Percentiles rank a stretch among this genome's conserved stretches.
Conservation (phyloP, 257 asterid species). For the Knoxia roxburghii region DNA sequence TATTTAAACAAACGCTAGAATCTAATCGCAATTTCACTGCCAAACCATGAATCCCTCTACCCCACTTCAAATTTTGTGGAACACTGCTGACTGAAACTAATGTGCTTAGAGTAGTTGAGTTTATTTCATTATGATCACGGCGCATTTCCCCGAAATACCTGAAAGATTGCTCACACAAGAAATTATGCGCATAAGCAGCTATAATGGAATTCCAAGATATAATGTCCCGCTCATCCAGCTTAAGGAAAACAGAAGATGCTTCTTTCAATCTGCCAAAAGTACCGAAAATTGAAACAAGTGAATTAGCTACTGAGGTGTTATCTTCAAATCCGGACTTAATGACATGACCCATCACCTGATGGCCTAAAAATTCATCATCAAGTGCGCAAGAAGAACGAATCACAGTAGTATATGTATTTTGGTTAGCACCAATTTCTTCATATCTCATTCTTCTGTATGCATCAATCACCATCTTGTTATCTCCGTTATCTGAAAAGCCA, state of each 20-base stretch:
- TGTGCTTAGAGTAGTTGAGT: slow-evolving; percentile 62
- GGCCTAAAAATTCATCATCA: slow-evolving; percentile 61
- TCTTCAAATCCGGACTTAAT: slow-evolving; percentile 56
- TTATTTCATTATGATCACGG: slow-evolving; percentile 45
- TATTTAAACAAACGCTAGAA: slow-evolving; percentile 47
- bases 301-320: slow-evolving; percentile 64
- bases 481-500: slow-evolving; percentile 47
- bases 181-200: slow-evolving; percentile 53
- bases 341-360: slow-evolving; percentile 71
- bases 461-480: slow-evolving; percentile 35
- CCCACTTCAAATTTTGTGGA: slow-evolving; percentile 48
- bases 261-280: slow-evolving; percentile 40
- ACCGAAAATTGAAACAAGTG: slow-evolving; percentile 65
- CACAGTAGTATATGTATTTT: slow-evolving; percentile 64
- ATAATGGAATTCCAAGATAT: slow-evolving; percentile 88
- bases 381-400: slow-evolving; percentile 65
- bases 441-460: slow-evolving; percentile 50
- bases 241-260: slow-evolving; percentile 46
- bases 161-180: slow-evolving; percentile 44
- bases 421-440: slow-evolving; percentile 49
- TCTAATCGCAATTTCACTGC: slow-evolving; percentile 61
- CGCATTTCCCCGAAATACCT: slow-evolving; percentile 59
- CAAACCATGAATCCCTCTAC: slow-evolving; percentile 75
- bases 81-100: slow-evolving; percentile 50
- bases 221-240: slow-evolving; percentile 53